Evolutionary conservation across 768 basidiomycete species (phyloP).

Genomic region (Rhizopogon sp.): DNA sequence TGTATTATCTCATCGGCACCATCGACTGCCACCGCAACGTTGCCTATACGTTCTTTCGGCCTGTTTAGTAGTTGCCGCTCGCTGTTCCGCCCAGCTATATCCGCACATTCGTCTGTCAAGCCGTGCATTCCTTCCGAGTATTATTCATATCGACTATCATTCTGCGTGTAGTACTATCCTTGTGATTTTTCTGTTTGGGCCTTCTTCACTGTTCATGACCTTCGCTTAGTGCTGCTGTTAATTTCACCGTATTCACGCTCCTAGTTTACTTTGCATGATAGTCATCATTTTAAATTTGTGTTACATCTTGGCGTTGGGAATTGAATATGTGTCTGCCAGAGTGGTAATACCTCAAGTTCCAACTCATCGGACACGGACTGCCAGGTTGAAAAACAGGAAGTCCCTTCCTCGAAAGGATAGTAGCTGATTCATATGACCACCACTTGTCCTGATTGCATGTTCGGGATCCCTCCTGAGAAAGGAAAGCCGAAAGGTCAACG

Average conservation of each 20-base stretch:
- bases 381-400: not conserved
- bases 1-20: slow-evolving; percentile 2
- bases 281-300: not conserved
- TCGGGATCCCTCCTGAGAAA: too few relatives aligned
- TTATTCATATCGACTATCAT: slow-evolving; percentile 30
- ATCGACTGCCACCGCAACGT: slow-evolving; percentile 1
- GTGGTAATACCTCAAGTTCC: not conserved
- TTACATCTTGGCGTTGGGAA: not conserved
- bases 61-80: not conserved
- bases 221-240: slow-evolving; percentile 4
- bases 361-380: not conserved
- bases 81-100: not conserved
- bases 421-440: too few relatives aligned
- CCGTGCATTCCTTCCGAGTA: slow-evolving; percentile 9
- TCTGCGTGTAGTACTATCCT: slow-evolving; percentile 15
- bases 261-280: slow-evolving; percentile 5
- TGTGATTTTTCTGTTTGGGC: slow-evolving; percentile 7
- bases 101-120: slow-evolving; percentile 12
- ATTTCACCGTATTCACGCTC: slow-evolving; percentile 10
- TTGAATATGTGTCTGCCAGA: not conserved
- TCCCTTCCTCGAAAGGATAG: too few relatives aligned
- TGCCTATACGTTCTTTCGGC: slow-evolving; percentile 7
- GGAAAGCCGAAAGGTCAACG: too few relatives aligned
- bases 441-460: too few relatives aligned
- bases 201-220: slow-evolving; percentile 5